Evolutionary conservation across 176 grass and related monocot genomes (phyloP), one percentile per base, ranked within the genome.

Genomic region (Pontederia crassipes): DNA sequence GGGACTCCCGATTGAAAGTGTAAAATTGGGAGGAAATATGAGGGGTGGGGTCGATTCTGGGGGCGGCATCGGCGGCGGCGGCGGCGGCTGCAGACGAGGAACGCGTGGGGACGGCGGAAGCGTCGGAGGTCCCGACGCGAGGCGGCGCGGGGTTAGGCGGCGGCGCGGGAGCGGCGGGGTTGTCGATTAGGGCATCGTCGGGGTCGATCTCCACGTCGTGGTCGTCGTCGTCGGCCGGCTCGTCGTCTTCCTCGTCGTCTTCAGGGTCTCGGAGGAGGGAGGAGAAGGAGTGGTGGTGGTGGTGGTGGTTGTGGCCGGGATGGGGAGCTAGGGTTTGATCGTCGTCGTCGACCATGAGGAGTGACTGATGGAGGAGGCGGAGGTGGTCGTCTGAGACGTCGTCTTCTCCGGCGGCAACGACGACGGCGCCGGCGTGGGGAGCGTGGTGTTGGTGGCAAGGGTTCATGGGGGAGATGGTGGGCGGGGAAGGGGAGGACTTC

Each of bases 21-120:
- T 98, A 98, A 80, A 98, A 98, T 69, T 98, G 94, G 53, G 94
- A 89, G 24, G 94, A 98, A 45, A 98, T 71, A 76, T 98, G 88
- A n/a, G 94, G 79, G 20, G 72, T 63, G 9, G 94, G 85, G 73
- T 98, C 94, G 75, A 98, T 77, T 15, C 12, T 17, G 5, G 40
- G 71, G 29, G 49, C 11, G 49, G 45, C 76, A 32, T 66, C 26
- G 52, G 71, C 54, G 11, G 54, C 61, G 11, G 58, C 29, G 15
- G 28, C 53, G 8, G 66, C 61, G 8, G 17, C 15, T n/a, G 65
- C 62, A 45, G 60, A 58, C 16, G 54, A 53, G 13, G 62, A 69
- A 28, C 67, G 67, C 20, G 70, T 66, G 17, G 53, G 61, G 27
- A 65, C 79, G 40, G 32, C 14, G 18, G 77, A 27, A 45, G 55